phyloP scores from a whole-genome alignment of 2,329 filamentous ascomycete species.

The Seiridium cupressi region DNA sequence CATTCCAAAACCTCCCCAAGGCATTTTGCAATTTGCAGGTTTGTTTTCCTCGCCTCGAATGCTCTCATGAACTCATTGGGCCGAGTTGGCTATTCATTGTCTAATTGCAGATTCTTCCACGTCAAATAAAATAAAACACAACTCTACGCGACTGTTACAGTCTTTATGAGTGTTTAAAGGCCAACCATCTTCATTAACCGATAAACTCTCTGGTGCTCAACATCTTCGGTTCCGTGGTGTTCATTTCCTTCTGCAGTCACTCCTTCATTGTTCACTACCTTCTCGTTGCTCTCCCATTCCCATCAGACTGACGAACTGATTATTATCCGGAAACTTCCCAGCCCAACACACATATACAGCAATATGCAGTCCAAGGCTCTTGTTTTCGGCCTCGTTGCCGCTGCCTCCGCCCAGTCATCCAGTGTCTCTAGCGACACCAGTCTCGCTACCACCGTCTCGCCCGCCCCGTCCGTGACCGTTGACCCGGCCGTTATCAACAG shows the following conservation, averaged over 20 bases:
- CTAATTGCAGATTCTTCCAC: constrained; percentile 26
- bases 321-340: not conserved
- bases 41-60: constrained; percentile 20
- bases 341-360: not conserved
- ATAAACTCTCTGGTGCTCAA: not conserved
- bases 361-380: constrained; percentile 29
- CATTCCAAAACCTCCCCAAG: not conserved
- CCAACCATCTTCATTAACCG: not conserved
- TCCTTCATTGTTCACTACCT: constrained; percentile 13
- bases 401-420: constrained; percentile 16
- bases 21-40: not conserved
- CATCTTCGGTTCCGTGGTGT: constrained; percentile 9
- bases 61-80: constrained; percentile 17
- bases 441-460: not conserved
- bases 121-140: constrained; percentile 6
- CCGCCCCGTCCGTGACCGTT: not conserved
- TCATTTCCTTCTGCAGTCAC: constrained; percentile 12
- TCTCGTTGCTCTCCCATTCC: constrained; percentile 7
- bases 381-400: constrained; percentile 21
- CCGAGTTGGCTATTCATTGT: constrained; percentile 23
- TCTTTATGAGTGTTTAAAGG: constrained; percentile 18
- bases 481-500: constrained; percentile 9
- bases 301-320: too few relatives aligned
- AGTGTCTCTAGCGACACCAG: constrained; percentile 1
- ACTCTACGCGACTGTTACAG: constrained; percentile 10